Base-by-base conservation (phyloP, 2,329 filamentous ascomycete genomes). In the Ophiostoma quercus region DNA sequence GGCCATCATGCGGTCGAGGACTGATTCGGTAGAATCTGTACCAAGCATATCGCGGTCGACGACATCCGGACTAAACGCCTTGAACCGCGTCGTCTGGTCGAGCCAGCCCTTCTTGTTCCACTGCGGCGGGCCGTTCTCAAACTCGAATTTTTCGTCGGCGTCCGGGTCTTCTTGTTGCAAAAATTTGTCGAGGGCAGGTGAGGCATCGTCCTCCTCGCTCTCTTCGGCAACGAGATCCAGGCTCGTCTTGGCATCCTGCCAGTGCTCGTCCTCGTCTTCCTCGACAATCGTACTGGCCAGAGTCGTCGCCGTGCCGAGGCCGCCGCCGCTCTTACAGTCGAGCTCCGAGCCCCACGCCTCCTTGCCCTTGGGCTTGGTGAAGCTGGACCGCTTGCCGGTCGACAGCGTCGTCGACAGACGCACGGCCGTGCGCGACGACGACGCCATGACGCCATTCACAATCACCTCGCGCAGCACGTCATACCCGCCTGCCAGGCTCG, bases 1-100 rank as follows among this genome's bases (percentile, higher is more conserved):
- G 3, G 70, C 73, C 75, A 81, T 79, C 78, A 81, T 80, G 6
- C 76, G 73, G 68, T 78, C 75, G 16, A 81, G 78, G 6, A 65
- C n/a, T 16, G 22, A 32, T 8, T 22, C 14, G 32, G 43, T 19
- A 65, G 60, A 29, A 12, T 34, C 37, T 2, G n/a, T 0, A 22
- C 54, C 22, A 3, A 19, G 11, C 1, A n/a, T 32, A 25, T 73
- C 72, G 32, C 78, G 75, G 1, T 73, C 70, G 0, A 75, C 73
- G 0, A 77, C 72, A 37, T 79, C 77, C 0, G 77, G 75, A 0
- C 73, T 77, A 63, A 78, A 80, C 4, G 75, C 77, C 62, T 77
- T 74, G 11, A 75, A 72, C 12, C 19, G 57, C 29, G 78, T 67
- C 2, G 71, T 75, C 69, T 78, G 74, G 63, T 78, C 72, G 3